Evolutionary conservation across 2,329 filamentous ascomycete genomes (phyloP).

Genomic region (Ophiostoma pallidulum): DNA sequence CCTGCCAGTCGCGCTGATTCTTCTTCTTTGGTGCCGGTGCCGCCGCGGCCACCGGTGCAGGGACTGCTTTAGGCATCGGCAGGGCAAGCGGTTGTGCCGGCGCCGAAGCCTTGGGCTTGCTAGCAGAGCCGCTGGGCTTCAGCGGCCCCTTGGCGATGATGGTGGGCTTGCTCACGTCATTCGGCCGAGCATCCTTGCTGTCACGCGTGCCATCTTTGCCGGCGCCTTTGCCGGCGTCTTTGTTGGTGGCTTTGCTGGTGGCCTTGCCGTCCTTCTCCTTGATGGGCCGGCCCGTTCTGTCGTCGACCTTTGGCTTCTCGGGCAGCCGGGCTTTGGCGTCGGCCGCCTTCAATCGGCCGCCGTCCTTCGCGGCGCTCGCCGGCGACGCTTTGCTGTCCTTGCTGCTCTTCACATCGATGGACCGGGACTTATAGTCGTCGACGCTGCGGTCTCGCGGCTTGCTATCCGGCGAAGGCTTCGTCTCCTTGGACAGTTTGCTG

Average conservation of each 20-base stretch:
- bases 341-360: not conserved
- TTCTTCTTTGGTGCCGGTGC: slow-evolving; percentile 21
- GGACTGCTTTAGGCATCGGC: slow-evolving; percentile 13
- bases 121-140: not conserved
- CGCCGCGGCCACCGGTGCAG: too few species aligned
- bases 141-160: slow-evolving; percentile 3
- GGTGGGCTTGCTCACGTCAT: not conserved
- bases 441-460: not conserved
- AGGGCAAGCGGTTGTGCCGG: slow-evolving; percentile 16
- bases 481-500: slow-evolving; percentile 16
- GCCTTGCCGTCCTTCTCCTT: slow-evolving; percentile 5
- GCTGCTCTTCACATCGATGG: slow-evolving; percentile 8
- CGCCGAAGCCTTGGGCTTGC: not conserved
- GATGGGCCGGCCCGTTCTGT: slow-evolving; percentile 1
- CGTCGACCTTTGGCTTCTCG: not conserved
- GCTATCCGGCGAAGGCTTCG: slow-evolving; percentile 10
- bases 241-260: not conserved
- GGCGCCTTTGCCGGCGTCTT: not conserved
- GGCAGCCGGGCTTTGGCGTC: slow-evolving; percentile 3
- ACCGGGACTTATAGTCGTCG: slow-evolving; percentile 4
- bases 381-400: not conserved
- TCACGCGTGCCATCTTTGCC: not conserved
- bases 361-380: not conserved
- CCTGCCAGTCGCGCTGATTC: slow-evolving; percentile 26
- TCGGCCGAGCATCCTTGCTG: not conserved